Evolutionary conservation across 331 rosid species (phyloP), one percentile per base, ranked within the genome.

Genomic region (Rhamnella rubrinervis): DNA sequence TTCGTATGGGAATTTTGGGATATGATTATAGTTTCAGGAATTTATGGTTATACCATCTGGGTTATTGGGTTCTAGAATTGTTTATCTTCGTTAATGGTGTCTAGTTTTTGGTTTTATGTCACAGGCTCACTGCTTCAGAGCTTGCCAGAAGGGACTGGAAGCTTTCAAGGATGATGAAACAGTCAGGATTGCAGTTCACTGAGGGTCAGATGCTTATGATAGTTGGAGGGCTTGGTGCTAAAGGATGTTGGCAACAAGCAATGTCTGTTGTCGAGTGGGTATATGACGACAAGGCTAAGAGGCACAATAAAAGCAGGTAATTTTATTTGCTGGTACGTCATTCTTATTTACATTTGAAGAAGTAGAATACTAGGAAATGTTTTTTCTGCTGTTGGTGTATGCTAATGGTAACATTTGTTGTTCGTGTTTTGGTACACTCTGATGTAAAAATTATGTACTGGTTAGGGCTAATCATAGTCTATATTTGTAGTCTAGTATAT

Each of bases 141-240:
- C 82, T 93, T 75, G 50, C 80, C 4, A 49, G 7, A 59, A 87
- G 37, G 80, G 96, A 93, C 77, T 93, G 97, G 97, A 93, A 87
- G 85, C 82, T 93, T 81, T 77, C 92, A 4, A 85, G 82, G 83
- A 85, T 90, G 64, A 93, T 93, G 98, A 93, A 90, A 73, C 83
- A 75, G 68, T 93, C 98, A 1, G 96, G 89, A 21, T 84, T 93
- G 87, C 85, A 84, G 73, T 93, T 86, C 75, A 88, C 86, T 0
- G 98, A 90, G 80, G 78, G 73, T 21, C 97, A 93, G 80, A 78
- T 88, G 73, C 84, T 93, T 73, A 85, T 66, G 80, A 80, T 93
- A 76, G 52, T 90, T 61, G 89, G 78, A 55, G 71, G 65, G 65
- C 98, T 93, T 56, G 89, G 91, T 52, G 75, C 67, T 71, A 86